Percentiles rank a stretch among this genome's conserved stretches.
phyloP scores from a whole-genome alignment of 345 rosid species.

The Bruguiera gymnorhiza region DNA sequence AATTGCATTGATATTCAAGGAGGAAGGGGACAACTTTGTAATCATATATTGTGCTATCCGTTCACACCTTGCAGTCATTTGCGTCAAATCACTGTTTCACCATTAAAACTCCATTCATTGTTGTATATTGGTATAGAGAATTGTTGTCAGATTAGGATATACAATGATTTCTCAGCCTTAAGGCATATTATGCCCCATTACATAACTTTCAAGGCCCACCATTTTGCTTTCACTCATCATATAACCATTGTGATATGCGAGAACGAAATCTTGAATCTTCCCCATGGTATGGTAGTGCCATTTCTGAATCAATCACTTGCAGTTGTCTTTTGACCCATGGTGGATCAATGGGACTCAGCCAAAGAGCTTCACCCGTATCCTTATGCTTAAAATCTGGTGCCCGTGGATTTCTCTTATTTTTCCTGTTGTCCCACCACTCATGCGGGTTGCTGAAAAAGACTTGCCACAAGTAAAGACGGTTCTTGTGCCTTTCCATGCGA shows the following conservation, averaged over 20 bases:
- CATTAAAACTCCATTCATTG: too few relatives aligned
- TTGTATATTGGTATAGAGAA: too few relatives aligned
- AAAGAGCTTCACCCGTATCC: conserved; percentile 64
- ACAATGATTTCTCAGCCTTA: too few relatives aligned
- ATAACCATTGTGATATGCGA: conserved; percentile 43
- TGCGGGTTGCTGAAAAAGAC: conserved; percentile 56
- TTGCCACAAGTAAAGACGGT: conserved; percentile 64
- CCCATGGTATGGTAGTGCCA: conserved; percentile 24
- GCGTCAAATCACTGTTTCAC: too few relatives aligned
- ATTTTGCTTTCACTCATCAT: conserved; percentile 22
- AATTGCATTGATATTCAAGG: too few relatives aligned
- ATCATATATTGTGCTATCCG: too few relatives aligned
- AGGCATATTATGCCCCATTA: background rate
- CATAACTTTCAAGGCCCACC: background rate
- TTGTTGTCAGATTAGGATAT: too few relatives aligned
- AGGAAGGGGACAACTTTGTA: too few relatives aligned
- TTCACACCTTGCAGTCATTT: too few relatives aligned
- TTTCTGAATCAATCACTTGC: conserved; percentile 48
- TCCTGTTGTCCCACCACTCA: conserved; percentile 90
- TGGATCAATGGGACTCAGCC: conserved; percentile 54
- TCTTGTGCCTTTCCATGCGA: background rate
- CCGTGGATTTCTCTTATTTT: conserved; percentile 38
- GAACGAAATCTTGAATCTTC: conserved; percentile 16
- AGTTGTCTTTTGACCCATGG: conserved; percentile 65
- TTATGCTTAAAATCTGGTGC: conserved; percentile 77